These are phyloP conservation scores for Aphanomyces stellatus DNA, from an alignment of 352 stramenopile species.

Conservation along the genomic window DNA sequence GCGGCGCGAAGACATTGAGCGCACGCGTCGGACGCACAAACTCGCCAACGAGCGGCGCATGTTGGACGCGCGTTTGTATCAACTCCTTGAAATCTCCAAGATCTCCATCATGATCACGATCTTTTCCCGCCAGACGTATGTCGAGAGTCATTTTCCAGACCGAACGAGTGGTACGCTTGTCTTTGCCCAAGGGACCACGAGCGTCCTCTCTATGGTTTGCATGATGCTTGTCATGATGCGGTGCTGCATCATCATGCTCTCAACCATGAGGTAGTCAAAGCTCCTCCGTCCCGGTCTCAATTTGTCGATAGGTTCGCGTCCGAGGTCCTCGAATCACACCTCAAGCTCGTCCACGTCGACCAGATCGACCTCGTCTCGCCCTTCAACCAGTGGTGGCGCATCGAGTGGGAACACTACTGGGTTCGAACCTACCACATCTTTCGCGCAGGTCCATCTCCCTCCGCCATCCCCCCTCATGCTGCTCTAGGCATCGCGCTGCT, in stretches of 20 bases:
- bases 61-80: constrained; percentile 56
- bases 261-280: constrained; percentile 26
- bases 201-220: constrained; percentile 40
- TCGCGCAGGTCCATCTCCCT: constrained; percentile 9
- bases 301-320: constrained; percentile 58
- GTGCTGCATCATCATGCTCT: constrained; percentile 55
- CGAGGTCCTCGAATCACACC: constrained; percentile 64
- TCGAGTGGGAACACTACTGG: constrained; percentile 67
- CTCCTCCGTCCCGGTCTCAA: constrained; percentile 51
- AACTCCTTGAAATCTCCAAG: constrained; percentile 53
- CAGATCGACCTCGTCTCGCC: constrained; percentile 64
- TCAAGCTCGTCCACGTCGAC: constrained; percentile 35
- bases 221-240: constrained; percentile 15
- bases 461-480: neutral
- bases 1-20: constrained; percentile 59
- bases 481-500: constrained; percentile 46
- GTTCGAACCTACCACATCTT: constrained; percentile 63
- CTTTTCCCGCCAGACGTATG: constrained; percentile 67
- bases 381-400: constrained; percentile 58
- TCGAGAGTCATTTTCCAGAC: constrained; percentile 47
- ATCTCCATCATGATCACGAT: constrained; percentile 53
- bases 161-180: constrained; percentile 44
- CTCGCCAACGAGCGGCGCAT: constrained; percentile 71
- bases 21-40: constrained; percentile 58
- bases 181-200: constrained; percentile 47